phyloP scores from a whole-genome alignment of 495 filamentous ascomycete genomes.

The Ramalina peruviana region DNA sequence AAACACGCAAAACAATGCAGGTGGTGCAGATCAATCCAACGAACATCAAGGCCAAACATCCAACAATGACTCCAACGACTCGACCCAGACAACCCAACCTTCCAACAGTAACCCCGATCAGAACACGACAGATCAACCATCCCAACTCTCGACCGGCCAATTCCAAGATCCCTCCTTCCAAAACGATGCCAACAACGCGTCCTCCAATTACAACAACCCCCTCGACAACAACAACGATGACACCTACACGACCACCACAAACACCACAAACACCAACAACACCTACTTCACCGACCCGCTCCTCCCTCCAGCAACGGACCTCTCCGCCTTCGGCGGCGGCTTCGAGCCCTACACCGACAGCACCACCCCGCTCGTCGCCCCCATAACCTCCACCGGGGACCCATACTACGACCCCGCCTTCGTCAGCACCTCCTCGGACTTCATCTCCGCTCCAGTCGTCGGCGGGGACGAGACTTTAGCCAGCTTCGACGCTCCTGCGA shows the following conservation, averaged over 20 bases:
- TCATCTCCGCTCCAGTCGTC: too few relatives aligned
- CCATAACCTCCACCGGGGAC: neutral
- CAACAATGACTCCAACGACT: neutral
- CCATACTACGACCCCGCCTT: neutral
- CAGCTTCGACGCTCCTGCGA: neutral
- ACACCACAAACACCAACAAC: neutral
- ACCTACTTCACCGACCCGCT: neutral
- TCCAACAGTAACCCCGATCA: neutral
- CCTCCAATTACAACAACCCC: neutral
- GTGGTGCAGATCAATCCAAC: too few relatives aligned
- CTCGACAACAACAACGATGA: neutral
- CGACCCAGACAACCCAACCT: neutral
- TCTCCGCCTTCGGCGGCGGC: neutral
- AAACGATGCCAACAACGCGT: neutral
- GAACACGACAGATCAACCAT: neutral
- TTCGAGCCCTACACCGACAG: neutral
- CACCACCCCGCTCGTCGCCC: neutral
- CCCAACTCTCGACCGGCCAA: neutral
- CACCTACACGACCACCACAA: neutral
- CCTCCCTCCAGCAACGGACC: neutral
- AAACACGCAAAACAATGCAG: too few relatives aligned
- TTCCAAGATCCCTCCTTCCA: too few relatives aligned
- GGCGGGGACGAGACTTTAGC: too few relatives aligned
- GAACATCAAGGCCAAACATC: neutral
- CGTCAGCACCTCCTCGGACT: too few relatives aligned